phyloP scores from a whole-genome alignment of 176 grass and related monocot species.

The Eremochloa ophiuroides region DNA sequence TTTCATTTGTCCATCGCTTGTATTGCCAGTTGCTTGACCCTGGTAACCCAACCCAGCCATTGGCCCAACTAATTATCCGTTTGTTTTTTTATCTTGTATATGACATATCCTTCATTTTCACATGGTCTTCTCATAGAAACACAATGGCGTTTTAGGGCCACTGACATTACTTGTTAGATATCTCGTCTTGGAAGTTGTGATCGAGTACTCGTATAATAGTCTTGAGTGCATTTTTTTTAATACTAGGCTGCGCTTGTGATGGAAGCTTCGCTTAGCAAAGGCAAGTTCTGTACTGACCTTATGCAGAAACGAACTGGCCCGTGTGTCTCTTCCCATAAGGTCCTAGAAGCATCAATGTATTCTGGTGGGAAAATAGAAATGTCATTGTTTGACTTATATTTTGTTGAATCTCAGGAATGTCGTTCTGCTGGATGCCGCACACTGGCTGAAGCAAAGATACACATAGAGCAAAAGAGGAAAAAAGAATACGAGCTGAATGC shows the following conservation, averaged over 20 bases:
- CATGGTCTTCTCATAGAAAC: neutral
- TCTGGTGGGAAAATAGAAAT: conserved; percentile 7
- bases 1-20: neutral
- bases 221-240: neutral
- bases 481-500: conserved; percentile 57
- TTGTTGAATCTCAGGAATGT: conserved; percentile 54
- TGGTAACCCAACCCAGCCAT: neutral
- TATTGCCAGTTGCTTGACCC: neutral
- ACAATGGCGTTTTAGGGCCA: neutral
- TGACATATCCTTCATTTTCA: neutral
- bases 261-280: neutral
- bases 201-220: neutral
- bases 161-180: neutral
- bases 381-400: neutral
- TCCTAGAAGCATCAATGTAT: neutral
- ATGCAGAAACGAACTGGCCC: neutral
- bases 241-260: neutral
- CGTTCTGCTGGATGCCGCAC: conserved; percentile 81
- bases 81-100: neutral
- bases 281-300: neutral
- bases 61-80: neutral
- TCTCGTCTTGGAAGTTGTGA: neutral
- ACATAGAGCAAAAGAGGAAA: conserved; percentile 87
- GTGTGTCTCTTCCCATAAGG: neutral
- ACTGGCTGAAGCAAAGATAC: conserved; percentile 74